These are phyloP conservation scores for Fusarium longipes DNA, from an alignment of 2,329 filamentous ascomycete species.

Conservation along the genomic window DNA sequence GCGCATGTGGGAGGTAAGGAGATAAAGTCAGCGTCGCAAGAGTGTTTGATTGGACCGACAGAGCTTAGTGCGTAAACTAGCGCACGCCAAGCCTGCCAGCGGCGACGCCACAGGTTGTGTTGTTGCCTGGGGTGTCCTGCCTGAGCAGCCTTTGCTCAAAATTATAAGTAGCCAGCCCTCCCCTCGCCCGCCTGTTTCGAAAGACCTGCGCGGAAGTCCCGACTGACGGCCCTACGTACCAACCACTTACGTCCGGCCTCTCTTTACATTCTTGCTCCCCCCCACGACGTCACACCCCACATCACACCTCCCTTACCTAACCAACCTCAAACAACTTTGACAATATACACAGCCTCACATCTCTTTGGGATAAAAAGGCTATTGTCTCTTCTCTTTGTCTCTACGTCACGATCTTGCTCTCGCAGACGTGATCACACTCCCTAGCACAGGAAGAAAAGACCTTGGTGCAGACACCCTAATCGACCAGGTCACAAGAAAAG, in stretches of 20 bases:
- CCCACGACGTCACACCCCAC: constrained; percentile 51
- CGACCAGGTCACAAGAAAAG: constrained; percentile 49
- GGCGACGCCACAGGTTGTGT: constrained; percentile 58
- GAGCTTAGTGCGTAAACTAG: constrained; percentile 52
- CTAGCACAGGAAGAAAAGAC: constrained; percentile 40
- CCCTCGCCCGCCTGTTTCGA: constrained; percentile 63
- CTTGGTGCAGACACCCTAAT: constrained; percentile 44
- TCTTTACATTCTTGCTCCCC: constrained; percentile 50
- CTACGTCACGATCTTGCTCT: constrained; percentile 26
- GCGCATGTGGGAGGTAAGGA: constrained; percentile 51
- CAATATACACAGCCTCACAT: constrained; percentile 38
- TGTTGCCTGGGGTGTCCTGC: constrained; percentile 58
- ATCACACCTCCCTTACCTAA: constrained; percentile 27
- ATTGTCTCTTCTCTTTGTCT: constrained; percentile 24
- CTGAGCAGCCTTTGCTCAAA: constrained; percentile 55
- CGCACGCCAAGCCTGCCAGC: constrained; percentile 54
- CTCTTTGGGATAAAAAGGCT: constrained; percentile 19
- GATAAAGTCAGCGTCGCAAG: constrained; percentile 53
- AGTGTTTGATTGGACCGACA: constrained; percentile 54
- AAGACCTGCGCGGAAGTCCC: constrained; percentile 66
- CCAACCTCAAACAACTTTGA: constrained; percentile 17
- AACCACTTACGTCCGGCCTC: constrained; percentile 60
- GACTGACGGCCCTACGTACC: constrained; percentile 66
- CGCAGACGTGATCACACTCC: constrained; percentile 40
- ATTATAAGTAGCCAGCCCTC: constrained; percentile 68